Percentiles rank a stretch among this genome's conserved stretches.
Evolutionary conservation across 73 alveolate genomes (phyloP).

Genomic region (Uronychia setigera): DNA sequence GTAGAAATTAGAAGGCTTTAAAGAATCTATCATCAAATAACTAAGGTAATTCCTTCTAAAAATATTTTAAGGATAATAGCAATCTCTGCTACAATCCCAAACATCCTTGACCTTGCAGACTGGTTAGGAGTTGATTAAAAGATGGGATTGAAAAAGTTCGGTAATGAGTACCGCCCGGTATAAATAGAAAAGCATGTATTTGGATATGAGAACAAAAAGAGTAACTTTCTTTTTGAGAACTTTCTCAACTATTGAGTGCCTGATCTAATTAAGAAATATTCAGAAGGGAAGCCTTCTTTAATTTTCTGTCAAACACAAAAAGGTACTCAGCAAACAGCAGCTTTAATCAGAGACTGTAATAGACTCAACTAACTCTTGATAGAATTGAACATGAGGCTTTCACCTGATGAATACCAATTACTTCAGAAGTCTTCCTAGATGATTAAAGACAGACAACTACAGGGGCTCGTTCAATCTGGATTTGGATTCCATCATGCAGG

Average conservation of each 20-base stretch:
- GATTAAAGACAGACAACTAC: constrained; percentile 71
- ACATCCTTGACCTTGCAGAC: constrained; percentile 96
- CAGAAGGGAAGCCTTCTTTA: constrained; percentile 83
- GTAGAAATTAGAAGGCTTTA: constrained; percentile 52
- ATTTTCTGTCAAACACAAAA: constrained; percentile 84
- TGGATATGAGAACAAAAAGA: constrained; percentile 67
- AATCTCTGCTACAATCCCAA: constrained; percentile 98
- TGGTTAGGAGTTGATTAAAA: constrained; percentile 89
- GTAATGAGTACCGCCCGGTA: constrained; percentile 54
- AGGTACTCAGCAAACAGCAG: constrained; percentile 66
- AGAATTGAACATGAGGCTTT: constrained; percentile 66
- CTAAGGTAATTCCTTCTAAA: background rate
- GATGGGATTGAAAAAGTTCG: constrained; percentile 87
- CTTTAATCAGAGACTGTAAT: constrained; percentile 40
- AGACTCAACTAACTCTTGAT: no score
- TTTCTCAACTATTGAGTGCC: constrained; percentile 68
- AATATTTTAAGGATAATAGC: constrained; percentile 94
- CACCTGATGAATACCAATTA: constrained; percentile 60
- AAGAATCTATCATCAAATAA: constrained; percentile 54
- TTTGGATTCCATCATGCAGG: constrained; percentile 99
- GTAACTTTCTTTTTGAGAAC: constrained; percentile 72
- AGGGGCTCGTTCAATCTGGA: constrained; percentile 87
- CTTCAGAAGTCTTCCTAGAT: constrained; percentile 63
- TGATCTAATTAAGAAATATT: constrained; percentile 61
- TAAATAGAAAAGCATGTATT: constrained; percentile 65